Base-by-base conservation (phyloP, 768 basidiomycete genomes). In the Termitomyces sp. region DNA sequence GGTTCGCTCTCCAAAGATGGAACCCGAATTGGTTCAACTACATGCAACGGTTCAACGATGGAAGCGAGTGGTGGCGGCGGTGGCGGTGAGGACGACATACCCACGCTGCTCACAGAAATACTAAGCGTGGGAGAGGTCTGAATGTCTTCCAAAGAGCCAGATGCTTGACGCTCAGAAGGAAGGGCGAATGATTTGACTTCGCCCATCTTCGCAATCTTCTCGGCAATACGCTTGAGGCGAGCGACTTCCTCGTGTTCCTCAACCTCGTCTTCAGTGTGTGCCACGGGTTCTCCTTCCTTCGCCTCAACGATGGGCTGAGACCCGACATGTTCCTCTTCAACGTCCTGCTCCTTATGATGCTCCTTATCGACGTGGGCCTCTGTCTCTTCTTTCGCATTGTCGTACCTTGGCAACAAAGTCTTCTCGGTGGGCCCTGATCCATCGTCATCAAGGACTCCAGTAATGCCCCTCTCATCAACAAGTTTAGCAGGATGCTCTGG, bases 191-290 rank as follows among this genome's bases (percentile, higher is more conserved):
- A 79, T 61, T 84, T 86, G 61, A 86, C 72, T n/a, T 81, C 88
- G 16, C 86, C 88, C 73, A 83, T 83, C 68, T 82, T 80, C 7
- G 84, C 82, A 75, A 72, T 78, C 71, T 60, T 80, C 79, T 83
- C 85, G 23, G 85, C 80, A 21, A 89, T 79, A 50, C 81, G 81
- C 58, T 76, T 78, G 41, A 78, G 76, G 35, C 82, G 78, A 2
- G 76, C 71, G 58, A 72, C 79, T 59, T 84, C 83, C 17, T 81
- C 82, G 42, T 81, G 79, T 47, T 78, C 79, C 40, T 76, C 75
- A 39, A 73, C 77, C 12, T 72, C 63, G 6, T 66, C 63, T 30
- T 16, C 57, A 25, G 34, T 17, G 16, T 49, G 39, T 41, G 40
- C 43, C 4, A 45, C 25, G 12, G 59, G 32, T 23, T 61, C 35